Base-by-base conservation (phyloP, 2,329 filamentous ascomycete species). In the Cladosporium sp. region DNA sequence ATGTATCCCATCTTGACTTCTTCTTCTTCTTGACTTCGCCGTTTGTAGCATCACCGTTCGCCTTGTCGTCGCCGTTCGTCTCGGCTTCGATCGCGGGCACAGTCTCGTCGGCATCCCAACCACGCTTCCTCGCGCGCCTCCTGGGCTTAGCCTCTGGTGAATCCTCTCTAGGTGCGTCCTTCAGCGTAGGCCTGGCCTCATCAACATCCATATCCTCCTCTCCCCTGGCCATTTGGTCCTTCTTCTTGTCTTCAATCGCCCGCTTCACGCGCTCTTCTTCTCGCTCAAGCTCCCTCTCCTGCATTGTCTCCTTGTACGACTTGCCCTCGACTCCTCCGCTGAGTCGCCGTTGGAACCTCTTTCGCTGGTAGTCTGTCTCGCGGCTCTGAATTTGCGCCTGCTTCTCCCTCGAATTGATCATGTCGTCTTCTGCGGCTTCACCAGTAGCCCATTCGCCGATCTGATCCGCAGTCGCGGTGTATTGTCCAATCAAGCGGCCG, bases 291-390 rank as follows among this genome's bases (percentile, higher is more conserved):
- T 99, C 94, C 63, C 93, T 90, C 70, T 89, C 84, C 70, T 92
- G 90, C 94, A 99, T 98, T 62, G 96, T 85, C 69, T 96, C 92
- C 72, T 91, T 88, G 77, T 98, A 99, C 67, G 88, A 94, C 68
- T 91, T 84, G 21, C 91, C 92, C 71, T 93, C 89, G 31, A 85
- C 82, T 28, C 88, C 57, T 85, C 87, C 76, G 26, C 92, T 95
- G 69, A 98, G 84, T 62, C 87, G 89, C 68, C 95, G 92, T 77
- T 97, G 89, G 78, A 96, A 96, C 67, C 93, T 89, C 70, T 93
- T 91, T 81, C 96, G 97, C 80, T 99, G 96, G 77, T 99, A 99
- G 76, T 98, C 94, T 69, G 93, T 96, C 82, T 98, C 94, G 74
- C 95, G 90, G 76, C 96, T 94, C 67, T 89, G 85, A 75, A 99